phyloP scores from a whole-genome alignment of 1,284 basidiomycete genomes.

The Puccinia coronata region DNA sequence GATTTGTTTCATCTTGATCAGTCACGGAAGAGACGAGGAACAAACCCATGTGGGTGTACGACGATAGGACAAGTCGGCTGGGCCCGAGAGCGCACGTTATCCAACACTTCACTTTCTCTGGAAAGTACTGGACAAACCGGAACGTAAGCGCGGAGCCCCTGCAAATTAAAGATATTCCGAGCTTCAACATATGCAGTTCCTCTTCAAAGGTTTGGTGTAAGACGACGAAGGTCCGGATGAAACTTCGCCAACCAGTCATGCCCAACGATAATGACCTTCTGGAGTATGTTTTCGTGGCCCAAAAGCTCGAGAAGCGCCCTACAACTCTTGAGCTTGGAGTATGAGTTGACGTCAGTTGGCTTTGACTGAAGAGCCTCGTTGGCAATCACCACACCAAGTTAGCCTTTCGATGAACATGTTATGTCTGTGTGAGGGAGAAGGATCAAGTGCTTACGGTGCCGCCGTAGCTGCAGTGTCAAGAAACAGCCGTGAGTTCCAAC shows the following conservation, averaged over 20 bases:
- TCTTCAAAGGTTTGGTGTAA: too few species aligned
- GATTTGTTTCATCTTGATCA: background rate
- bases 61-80: too few species aligned
- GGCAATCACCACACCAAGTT: too few species aligned
- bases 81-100: conserved; percentile 23
- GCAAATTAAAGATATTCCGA: background rate
- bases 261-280: conserved; percentile 6
- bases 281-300: conserved; percentile 21
- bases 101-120: conserved; percentile 25
- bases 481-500: background rate
- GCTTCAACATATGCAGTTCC: too few species aligned
- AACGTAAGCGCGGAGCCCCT: conserved; percentile 22
- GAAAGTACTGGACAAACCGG: conserved; percentile 21
- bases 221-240: background rate
- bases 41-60: background rate
- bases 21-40: background rate
- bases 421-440: background rate
- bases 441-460: conserved; percentile 22
- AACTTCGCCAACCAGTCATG: conserved; percentile 36
- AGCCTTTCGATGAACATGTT: background rate
- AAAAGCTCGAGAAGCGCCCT: conserved; percentile 25
- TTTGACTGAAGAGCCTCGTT: background rate
- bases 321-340: conserved; percentile 18
- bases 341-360: conserved; percentile 11
- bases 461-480: conserved; percentile 9